Percentiles rank a stretch among this genome's conserved stretches.
Evolutionary conservation across 495 filamentous ascomycete species (phyloP).

Genomic region (Penicillium samsonianum): DNA sequence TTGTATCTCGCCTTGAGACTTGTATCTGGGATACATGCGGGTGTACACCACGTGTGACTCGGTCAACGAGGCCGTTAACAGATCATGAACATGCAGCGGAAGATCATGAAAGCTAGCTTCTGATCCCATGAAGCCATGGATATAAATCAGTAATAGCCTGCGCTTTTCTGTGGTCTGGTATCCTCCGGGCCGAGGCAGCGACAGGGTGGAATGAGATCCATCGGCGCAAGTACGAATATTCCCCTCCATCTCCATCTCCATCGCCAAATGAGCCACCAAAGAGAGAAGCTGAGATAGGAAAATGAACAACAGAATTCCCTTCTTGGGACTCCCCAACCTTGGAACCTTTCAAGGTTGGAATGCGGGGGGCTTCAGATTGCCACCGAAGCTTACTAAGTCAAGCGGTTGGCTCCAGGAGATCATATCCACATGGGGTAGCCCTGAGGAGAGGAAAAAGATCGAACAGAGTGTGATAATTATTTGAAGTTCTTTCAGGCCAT

Average conservation of each 20-base stretch:
- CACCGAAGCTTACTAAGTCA: conserved; percentile 1
- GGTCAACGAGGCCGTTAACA: conserved; percentile 64
- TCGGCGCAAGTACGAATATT: conserved; percentile 11
- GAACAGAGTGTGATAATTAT: no score
- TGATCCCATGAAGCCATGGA: conserved; percentile 93
- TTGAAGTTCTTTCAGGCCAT: neutral
- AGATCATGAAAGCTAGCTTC: conserved; percentile 87
- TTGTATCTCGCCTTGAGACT: conserved; percentile 72
- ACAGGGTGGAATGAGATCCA: conserved; percentile 20
- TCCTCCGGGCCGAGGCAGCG: conserved; percentile 16
- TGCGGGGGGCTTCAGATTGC: conserved; percentile 2
- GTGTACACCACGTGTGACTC: conserved; percentile 82
- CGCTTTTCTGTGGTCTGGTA: conserved; percentile 34
- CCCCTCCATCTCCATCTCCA: conserved; percentile 12
- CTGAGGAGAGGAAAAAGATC: neutral
- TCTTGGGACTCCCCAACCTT: neutral
- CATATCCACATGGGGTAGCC: neutral
- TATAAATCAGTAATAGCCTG: conserved; percentile 75
- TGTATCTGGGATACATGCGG: conserved; percentile 90
- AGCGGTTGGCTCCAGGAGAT: neutral
- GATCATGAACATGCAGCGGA: conserved; percentile 81
- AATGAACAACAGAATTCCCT: conserved; percentile 4
- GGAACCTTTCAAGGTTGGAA: neutral
- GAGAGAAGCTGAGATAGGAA: neutral
- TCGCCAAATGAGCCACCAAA: neutral